A percentile compares a stretch with the other conserved stretches of the same genome.
These are phyloP conservation scores for Murraya paniculata DNA, from an alignment of 345 rosid species.

Conservation along the genomic window DNA sequence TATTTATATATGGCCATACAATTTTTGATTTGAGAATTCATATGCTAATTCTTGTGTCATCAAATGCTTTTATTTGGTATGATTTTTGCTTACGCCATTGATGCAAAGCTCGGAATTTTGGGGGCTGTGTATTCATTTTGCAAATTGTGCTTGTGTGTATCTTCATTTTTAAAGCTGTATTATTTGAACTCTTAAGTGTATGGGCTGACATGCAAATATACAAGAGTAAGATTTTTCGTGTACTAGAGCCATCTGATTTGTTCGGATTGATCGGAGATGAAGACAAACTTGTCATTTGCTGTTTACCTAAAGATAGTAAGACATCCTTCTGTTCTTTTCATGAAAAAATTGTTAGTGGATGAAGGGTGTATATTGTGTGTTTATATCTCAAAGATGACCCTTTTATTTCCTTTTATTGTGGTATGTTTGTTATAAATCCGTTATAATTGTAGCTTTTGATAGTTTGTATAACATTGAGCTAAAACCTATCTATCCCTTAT, in stretches of 20 bases:
- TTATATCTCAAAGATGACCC: background rate
- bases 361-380: background rate
- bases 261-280: conserved; percentile 61
- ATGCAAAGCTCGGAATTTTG: background rate
- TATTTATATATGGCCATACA: too few species aligned
- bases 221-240: conserved; percentile 38
- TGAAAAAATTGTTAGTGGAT: background rate
- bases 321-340: background rate
- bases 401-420: too few species aligned
- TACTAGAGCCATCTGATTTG: conserved; percentile 47
- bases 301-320: conserved; percentile 43
- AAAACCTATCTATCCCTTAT: too few species aligned
- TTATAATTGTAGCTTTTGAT: too few species aligned
- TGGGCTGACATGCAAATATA: conserved; percentile 37
- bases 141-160: background rate
- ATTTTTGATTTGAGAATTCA: background rate
- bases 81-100: too few species aligned
- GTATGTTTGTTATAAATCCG: too few species aligned
- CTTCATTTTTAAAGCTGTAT: background rate
- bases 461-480: too few species aligned
- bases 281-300: conserved; percentile 58
- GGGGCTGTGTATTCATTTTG: background rate
- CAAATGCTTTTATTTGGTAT: too few species aligned
- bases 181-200: conserved; percentile 11
- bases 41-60: background rate